Evolutionary conservation across 2,329 filamentous ascomycete species (phyloP), one percentile per base, ranked within the genome.

Genomic region (Balansia obtecta): DNA sequence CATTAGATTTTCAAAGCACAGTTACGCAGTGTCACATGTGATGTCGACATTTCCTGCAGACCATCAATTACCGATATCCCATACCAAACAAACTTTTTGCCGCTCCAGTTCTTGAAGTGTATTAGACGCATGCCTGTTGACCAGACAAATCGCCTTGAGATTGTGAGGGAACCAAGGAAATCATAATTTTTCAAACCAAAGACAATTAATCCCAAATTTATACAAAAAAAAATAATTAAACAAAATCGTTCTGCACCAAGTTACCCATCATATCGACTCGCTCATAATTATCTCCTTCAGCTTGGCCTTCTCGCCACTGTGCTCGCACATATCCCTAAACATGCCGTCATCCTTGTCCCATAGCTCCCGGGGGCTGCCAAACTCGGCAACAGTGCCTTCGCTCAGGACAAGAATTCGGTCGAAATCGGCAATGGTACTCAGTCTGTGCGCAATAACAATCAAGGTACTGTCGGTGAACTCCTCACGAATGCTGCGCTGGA

Each of bases 401-500:
- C 77, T 78, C 54, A 89, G 69, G 6, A 89, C 85, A 11, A 88
- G 69, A 51, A 88, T 85, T 53, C 79, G 75, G 63, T 88, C 85
- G 60, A 88, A 88, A 63, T 88, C 85, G 3, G 80, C 83, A 65
- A 89, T 86, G 0, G 85, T 88, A 63, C 82, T 85, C 46, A 89
- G 69, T 2, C 85, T 75, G 60, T 89, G 86, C 1, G 85, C 85
- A 61, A 89, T 88, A 16, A 88, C 84, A 16, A 89, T 66, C 30
- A 88, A 68, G 1, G 85, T 88, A 40, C 76, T 77, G 53, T 79
- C 79, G 0, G 73, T 78, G 55, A 88, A 88, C 61, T 87, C 83
- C 59, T 85, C 79, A 20, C 84, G 74, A 57, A 89, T 88, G 47
- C 75, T 80, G 6, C 81, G 75, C 67, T 89, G 85, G 58, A 89